Percentiles rank a stretch among this genome's conserved stretches.
phyloP scores from a whole-genome alignment of 805 yeast genomes.

The Candida qinlingensis region DNA sequence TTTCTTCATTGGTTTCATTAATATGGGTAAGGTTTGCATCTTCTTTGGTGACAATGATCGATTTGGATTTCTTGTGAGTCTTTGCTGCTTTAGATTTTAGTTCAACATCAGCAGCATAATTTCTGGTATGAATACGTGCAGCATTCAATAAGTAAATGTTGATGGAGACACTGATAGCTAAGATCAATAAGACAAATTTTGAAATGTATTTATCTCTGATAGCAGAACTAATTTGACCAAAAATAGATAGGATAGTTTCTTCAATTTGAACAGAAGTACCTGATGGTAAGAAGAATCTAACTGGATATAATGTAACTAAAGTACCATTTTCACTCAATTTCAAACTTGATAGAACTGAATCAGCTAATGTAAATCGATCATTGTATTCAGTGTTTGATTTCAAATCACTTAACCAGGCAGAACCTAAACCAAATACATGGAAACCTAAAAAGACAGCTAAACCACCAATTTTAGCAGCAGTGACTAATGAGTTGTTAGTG shows the following conservation, averaged over 20 bases:
- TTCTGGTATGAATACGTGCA: conserved; percentile 58
- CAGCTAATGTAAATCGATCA: conserved; percentile 20
- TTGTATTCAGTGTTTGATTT: conserved; percentile 24
- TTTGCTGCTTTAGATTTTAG: conserved; percentile 12
- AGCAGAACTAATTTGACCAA: conserved; percentile 56
- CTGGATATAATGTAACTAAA: conserved; percentile 52
- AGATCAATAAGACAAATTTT: conserved; percentile 66
- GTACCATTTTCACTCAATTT: conserved; percentile 42
- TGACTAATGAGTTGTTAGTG: conserved; percentile 38
- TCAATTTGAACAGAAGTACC: conserved; percentile 54
- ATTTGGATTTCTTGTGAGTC: conserved; percentile 28
- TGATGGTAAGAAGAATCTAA: conserved; percentile 53
- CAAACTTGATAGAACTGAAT: conserved; percentile 20
- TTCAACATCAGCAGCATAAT: conserved; percentile 24
- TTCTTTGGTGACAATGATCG: conserved; percentile 24
- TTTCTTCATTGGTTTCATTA: conserved; percentile 11
- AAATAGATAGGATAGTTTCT: conserved; percentile 46
- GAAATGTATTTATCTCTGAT: conserved; percentile 78
- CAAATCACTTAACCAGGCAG: conserved; percentile 61
- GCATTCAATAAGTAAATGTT: conserved; percentile 85
- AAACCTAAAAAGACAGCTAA: conserved; percentile 54
- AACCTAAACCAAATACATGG: conserved; percentile 64
- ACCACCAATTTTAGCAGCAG: conserved; percentile 55
- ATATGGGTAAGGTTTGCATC: conserved; percentile 19
- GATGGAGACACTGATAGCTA: conserved; percentile 70